These are phyloP conservation scores for Verticillium klebahnii DNA, from an alignment of 2,329 filamentous ascomycete species.

Conservation along the genomic window DNA sequence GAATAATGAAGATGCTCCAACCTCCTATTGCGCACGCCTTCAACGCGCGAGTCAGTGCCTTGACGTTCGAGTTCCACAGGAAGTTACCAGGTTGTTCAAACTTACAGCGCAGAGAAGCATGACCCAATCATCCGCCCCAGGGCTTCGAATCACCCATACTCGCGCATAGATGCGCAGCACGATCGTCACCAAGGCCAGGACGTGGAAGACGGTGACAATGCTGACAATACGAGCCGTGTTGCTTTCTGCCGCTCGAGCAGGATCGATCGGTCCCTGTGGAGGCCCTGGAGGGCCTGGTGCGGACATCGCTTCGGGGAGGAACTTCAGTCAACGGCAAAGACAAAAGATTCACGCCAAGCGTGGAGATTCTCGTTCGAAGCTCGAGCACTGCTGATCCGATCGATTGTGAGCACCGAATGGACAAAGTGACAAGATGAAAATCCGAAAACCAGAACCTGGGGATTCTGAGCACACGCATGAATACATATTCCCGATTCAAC, in stretches of 20 bases:
- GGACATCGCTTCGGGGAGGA: neutral
- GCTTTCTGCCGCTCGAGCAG: constrained; percentile 19
- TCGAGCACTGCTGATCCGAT: neutral
- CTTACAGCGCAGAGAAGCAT: constrained; percentile 22
- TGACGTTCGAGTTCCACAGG: neutral
- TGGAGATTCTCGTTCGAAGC: neutral
- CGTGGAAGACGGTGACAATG: constrained; percentile 16
- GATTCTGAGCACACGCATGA: neutral
- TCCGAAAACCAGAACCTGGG: neutral
- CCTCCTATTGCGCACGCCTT: constrained; percentile 23
- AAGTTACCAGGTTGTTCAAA: neutral
- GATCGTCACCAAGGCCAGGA: constrained; percentile 16
- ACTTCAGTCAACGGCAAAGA: neutral
- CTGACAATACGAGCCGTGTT: constrained; percentile 18
- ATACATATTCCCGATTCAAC: neutral
- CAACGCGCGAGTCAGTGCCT: neutral
- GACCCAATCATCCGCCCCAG: constrained; percentile 21
- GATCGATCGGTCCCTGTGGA: constrained; percentile 4
- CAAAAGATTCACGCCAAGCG: neutral
- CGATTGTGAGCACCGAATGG: neutral
- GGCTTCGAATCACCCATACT: constrained; percentile 15
- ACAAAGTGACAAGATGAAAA: neutral
- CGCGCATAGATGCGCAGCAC: constrained; percentile 13
- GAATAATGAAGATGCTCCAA: constrained; percentile 31
- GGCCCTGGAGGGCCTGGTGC: neutral